phyloP scores from a whole-genome alignment of 768 basidiomycete species.

The Strobilomyces echinocephalus region DNA sequence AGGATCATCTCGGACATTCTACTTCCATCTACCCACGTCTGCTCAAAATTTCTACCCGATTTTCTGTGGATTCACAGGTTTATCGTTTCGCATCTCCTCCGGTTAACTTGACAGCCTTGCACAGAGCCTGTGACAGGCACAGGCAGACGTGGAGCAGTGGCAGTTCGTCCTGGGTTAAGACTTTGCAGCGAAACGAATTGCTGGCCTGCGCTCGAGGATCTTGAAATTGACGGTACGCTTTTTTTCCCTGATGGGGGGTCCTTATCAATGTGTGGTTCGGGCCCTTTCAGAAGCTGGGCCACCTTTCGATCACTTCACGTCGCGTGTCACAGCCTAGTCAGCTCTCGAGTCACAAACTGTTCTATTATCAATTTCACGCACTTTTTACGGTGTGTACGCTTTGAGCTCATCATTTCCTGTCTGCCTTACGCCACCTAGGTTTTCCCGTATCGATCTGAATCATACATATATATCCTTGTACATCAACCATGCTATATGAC shows the following conservation, averaged over 20 bases:
- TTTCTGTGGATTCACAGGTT: conserved; percentile 10
- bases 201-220: neutral
- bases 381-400: conserved; percentile 14
- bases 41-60: conserved; percentile 1
- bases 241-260: neutral
- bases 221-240: conserved; percentile 2
- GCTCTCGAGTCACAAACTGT: conserved; percentile 15
- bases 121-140: neutral
- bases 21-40: conserved; percentile 18
- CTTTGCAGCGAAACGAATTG: conserved; percentile 4
- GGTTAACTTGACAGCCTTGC: neutral
- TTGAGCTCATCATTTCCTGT: neutral
- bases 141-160: neutral
- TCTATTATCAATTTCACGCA: conserved; percentile 6
- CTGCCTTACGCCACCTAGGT: conserved; percentile 9
- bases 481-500: conserved; percentile 26
- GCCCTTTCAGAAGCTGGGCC: conserved; percentile 5
- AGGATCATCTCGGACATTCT: conserved; percentile 11
- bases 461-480: conserved; percentile 21
- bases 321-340: conserved; percentile 4
- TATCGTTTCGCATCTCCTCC: neutral
- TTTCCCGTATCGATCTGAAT: conserved; percentile 19
- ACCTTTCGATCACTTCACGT: neutral
- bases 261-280: neutral
- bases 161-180: neutral